phyloP scores from a whole-genome alignment of 352 stramenopile genomes.

The Phytopythium cucurbitacearum region DNA sequence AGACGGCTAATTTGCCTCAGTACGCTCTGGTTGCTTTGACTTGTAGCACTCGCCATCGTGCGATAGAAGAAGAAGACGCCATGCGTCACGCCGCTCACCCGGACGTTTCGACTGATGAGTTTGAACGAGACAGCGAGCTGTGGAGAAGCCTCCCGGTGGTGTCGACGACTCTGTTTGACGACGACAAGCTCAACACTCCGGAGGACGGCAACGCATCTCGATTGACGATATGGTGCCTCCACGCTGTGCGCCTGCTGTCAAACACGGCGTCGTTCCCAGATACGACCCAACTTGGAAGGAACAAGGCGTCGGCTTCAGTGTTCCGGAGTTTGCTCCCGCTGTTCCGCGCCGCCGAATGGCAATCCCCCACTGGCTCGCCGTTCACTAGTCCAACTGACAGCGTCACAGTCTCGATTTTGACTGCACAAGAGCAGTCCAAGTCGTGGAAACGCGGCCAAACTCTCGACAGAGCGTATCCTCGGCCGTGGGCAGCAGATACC shows the following conservation, averaged over 20 bases:
- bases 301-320: constrained; percentile 10
- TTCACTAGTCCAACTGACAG: background rate
- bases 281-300: constrained; percentile 4
- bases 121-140: constrained; percentile 21
- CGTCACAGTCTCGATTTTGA: background rate
- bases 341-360: constrained; percentile 13
- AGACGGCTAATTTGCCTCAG: constrained; percentile 29
- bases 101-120: constrained; percentile 4
- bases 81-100: constrained; percentile 5
- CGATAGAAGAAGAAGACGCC: constrained; percentile 17
- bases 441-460: background rate
- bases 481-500: background rate
- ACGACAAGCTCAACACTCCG: background rate
- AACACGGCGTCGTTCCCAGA: constrained; percentile 46
- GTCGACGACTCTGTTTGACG: constrained; percentile 27
- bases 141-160: constrained; percentile 38
- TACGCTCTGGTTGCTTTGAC: constrained; percentile 41
- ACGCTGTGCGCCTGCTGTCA: constrained; percentile 36
- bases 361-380: no score
- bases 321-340: constrained; percentile 18
- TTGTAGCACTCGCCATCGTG: constrained; percentile 21
- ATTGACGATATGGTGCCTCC: constrained; percentile 24
- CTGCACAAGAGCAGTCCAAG: background rate
- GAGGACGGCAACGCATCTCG: background rate
- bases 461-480: background rate